Base-by-base conservation (phyloP, 176 grass and related monocot species). In the Triticum urartu region DNA sequence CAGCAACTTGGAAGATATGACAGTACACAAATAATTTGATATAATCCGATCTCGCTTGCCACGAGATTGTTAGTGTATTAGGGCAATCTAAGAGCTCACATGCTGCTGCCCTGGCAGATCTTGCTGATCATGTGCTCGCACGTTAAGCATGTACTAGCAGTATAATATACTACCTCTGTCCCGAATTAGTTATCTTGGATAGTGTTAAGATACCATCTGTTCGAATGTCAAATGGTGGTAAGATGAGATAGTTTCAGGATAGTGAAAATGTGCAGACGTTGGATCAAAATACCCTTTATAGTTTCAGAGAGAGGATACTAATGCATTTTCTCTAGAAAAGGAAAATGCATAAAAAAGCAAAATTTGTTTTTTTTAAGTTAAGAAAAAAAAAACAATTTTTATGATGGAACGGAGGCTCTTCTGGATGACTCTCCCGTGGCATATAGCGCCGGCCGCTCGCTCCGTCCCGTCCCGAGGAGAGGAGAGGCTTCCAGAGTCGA, bases 351-450 rank as follows among this genome's bases (percentile, higher is more conserved):
- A 47, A 50, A 50, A 50, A 50, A 5, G 4, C 12, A 48, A 1
- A 11, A 12, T 45, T 12, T 45, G 1, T 48, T 13, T 43, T 13
- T 13, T 3, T 12, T 47, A 13, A 47, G 11, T 39, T 42, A 10
- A 39, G 42, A 12, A 17, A 52, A 52, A 52, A 48, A 50, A 5
- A 17, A 2, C 1, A 14, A 5, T 17, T 52, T 52, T 17, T 6
- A 52, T 52, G 48, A 52, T 52, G 14, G 48, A 52, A 52, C 1
- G 4, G 48, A 52, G 48, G 48, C 64, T 86, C 64, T 36, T 81
- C 79, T 39, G 69, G 86, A 91, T 88, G 63, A 69, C 68, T 32
- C 60, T 13, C 38, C 8, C 62, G 89, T 91, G 85, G 89, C 68
- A 71, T 20, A 84, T 48, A 87, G 47, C 73, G 47, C 67, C 42